Conservation (phyloP, 2,329 filamentous ascomycete species). For the Botrytis fabae region DNA sequence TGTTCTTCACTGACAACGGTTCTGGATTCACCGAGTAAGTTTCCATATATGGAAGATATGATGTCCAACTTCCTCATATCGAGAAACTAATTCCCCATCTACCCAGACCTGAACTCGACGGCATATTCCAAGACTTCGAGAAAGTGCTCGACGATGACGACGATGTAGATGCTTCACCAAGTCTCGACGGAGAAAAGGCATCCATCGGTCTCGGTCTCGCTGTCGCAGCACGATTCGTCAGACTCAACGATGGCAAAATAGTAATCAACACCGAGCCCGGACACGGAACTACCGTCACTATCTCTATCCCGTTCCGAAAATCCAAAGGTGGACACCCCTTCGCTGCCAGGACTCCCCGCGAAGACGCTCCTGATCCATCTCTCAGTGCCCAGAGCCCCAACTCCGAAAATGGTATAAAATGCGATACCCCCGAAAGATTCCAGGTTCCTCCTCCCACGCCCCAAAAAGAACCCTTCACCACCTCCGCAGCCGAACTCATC, state of each 20-base stretch:
- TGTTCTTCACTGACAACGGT: constrained; percentile 31
- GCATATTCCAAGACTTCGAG: constrained; percentile 59
- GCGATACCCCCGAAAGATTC: background rate
- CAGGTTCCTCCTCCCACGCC: background rate
- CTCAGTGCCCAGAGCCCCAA: too few species aligned
- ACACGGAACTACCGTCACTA: constrained; percentile 31
- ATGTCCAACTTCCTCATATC: constrained; percentile 64
- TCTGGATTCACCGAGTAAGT: constrained; percentile 29
- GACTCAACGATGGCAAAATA: constrained; percentile 33
- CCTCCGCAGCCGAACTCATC: background rate
- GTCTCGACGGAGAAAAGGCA: background rate
- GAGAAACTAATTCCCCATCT: constrained; percentile 74
- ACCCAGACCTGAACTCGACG: constrained; percentile 59
- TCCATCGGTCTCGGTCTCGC: constrained; percentile 34
- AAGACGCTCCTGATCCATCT: too few species aligned
- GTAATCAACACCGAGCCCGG: constrained; percentile 27
- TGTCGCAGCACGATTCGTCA: constrained; percentile 31
- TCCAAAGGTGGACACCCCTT: background rate
- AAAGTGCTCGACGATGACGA: constrained; percentile 54
- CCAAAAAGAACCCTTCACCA: background rate
- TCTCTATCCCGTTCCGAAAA: constrained; percentile 33
- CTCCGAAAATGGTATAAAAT: background rate
- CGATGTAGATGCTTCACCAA: constrained; percentile 37
- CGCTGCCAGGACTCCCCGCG: background rate
- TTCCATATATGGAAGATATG: constrained; percentile 44